phyloP scores from a whole-genome alignment of 2,329 filamentous ascomycete genomes.

The Arthrobotrys musiformis region DNA sequence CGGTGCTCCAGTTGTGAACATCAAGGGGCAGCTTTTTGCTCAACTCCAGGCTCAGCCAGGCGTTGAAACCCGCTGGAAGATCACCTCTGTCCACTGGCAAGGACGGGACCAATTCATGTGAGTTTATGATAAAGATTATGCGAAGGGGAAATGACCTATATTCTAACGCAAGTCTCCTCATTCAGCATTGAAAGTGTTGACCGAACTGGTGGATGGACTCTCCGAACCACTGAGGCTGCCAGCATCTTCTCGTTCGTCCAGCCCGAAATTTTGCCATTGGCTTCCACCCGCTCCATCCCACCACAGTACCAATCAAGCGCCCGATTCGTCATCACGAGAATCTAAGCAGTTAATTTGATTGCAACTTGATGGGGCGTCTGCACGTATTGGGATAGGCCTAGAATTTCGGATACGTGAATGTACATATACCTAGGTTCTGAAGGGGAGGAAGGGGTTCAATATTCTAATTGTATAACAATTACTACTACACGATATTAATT shows the following conservation, averaged over 20 bases:
- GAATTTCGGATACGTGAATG: background rate
- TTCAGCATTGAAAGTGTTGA: slow-evolving; percentile 32
- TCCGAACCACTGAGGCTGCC: slow-evolving; percentile 7
- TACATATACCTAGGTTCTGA: background rate
- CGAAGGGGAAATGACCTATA: background rate
- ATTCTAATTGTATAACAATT: background rate
- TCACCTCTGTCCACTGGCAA: slow-evolving; percentile 37
- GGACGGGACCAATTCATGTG: slow-evolving; percentile 41
- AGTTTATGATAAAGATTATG: background rate
- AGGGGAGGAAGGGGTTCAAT: background rate
- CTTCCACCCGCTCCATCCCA: slow-evolving; percentile 35
- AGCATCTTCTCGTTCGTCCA: slow-evolving; percentile 28
- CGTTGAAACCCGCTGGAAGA: slow-evolving; percentile 19
- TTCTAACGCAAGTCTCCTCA: background rate
- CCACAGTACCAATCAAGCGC: slow-evolving; percentile 25
- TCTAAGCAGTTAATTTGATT: background rate
- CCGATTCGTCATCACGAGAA: slow-evolving; percentile 36
- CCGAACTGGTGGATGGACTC: slow-evolving; percentile 22
- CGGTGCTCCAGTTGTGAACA: slow-evolving; percentile 10
- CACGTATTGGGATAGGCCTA: background rate
- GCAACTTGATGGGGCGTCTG: background rate
- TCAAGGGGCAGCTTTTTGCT: slow-evolving; percentile 24
- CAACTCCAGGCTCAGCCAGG: slow-evolving; percentile 4
- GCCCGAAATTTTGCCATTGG: slow-evolving; percentile 24
- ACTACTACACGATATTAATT: background rate